Conservation (phyloP, 257 asterid species). For the Voacanga thouarsii region DNA sequence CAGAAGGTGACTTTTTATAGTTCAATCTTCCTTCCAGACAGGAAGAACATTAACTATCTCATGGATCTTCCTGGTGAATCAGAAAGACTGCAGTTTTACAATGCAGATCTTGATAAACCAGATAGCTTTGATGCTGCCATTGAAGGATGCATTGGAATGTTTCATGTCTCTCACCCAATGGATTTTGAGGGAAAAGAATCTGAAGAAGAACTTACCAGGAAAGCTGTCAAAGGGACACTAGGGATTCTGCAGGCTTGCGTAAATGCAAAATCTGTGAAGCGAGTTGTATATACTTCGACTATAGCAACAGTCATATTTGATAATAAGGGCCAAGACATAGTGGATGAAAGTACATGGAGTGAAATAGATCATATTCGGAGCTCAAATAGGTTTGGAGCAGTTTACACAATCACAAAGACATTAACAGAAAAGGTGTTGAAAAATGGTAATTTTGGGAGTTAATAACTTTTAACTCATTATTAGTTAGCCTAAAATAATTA, state of each 20-base stretch:
- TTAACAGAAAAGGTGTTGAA: slow-evolving; percentile 50
- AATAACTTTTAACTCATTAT: too few species aligned
- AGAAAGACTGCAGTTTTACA: too few species aligned
- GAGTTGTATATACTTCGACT: slow-evolving; percentile 49
- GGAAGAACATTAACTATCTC: too few species aligned
- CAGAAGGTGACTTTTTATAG: too few species aligned
- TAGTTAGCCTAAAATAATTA: too few species aligned
- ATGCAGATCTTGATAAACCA: slow-evolving; percentile 24
- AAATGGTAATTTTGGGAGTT: too few species aligned
- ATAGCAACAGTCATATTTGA: slow-evolving; percentile 12
- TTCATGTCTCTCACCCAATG: slow-evolving; percentile 39
- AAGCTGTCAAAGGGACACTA: slow-evolving; percentile 26
- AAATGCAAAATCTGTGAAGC: slow-evolving; percentile 45
- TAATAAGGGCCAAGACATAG: background rate
- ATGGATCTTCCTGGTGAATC: too few species aligned
- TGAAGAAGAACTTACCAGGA: slow-evolving; percentile 37
- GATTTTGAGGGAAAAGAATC: slow-evolving; percentile 48
- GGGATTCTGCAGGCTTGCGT: slow-evolving; percentile 47
- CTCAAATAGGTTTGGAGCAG: background rate
- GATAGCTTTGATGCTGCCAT: slow-evolving; percentile 40
- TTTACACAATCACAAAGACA: slow-evolving; percentile 37
- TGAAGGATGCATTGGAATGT: slow-evolving; percentile 25
- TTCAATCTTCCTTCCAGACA: too few species aligned
- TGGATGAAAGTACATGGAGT: slow-evolving; percentile 44
- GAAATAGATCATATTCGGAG: slow-evolving; percentile 32